Evolutionary conservation across 208 protist species (phyloP), one percentile per base, ranked within the genome.

Genomic region (Leptomonas seymouri): DNA sequence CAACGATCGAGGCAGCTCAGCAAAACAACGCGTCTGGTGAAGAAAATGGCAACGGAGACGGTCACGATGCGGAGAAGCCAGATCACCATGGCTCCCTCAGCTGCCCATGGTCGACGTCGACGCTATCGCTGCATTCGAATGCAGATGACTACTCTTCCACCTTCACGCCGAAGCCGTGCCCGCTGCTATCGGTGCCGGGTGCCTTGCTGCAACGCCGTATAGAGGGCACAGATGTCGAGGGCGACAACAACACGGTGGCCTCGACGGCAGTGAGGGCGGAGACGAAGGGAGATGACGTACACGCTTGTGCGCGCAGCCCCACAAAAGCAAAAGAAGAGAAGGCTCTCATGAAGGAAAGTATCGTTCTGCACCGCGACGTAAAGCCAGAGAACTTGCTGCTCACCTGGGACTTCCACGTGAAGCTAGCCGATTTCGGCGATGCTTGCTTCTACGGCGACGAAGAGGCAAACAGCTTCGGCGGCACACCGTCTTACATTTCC

Each of bases 321-420:
- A 27, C 27, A 66, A 86, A 21, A 59, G 25, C 12, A 14, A 21
- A 36, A n/a, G n/a, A 36, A 28, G 42, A 50, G n/a, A 41, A 12
- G 45, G 25, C 18, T 50, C 27, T 72, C 28, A 70, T 70, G 53
- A 39, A 64, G 27, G 53, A 73, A 48, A 67, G 87, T 71, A 71
- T 85, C 53, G 87, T 96, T 27, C 61, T 92, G 53, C 91, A 96
- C 67, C 79, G 87, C 44, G 91, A 96, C 65, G 74, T 96, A 21
- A 96, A 96, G 70, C 91, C 89, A 5, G 85, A 96, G 54, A 96
- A 96, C 64, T 74, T 96, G 39, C 81, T 94, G 48, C 82, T 96
- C 36, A 93, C 90, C 36, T 85, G 80, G 57, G 79, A 89, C 54
- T 86, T 75, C 62, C 74, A 79, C 63, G 48, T 88, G 15, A 96